These are phyloP conservation scores for Lactarius indigo DNA, from an alignment of 768 basidiomycete genomes.

Conservation along the genomic window DNA sequence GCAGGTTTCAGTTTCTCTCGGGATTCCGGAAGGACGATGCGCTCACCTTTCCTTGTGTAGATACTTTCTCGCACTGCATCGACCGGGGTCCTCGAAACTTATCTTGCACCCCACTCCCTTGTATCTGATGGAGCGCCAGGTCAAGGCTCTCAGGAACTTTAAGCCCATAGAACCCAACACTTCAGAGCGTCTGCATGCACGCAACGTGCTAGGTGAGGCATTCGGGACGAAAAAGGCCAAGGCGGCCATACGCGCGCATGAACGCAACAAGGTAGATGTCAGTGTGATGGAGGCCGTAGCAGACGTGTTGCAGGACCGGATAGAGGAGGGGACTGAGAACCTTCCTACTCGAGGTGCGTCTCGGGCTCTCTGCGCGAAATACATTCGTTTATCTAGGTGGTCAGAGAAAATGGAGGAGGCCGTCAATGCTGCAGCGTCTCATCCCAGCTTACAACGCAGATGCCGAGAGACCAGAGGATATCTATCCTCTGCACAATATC, in stretches of 20 bases:
- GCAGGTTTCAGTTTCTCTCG: conserved; percentile 50
- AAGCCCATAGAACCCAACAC: conserved; percentile 47
- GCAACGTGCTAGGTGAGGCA: conserved; percentile 79
- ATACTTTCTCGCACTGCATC: conserved; percentile 81
- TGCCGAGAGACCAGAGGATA: conserved; percentile 66
- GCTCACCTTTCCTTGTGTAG: conserved; percentile 36
- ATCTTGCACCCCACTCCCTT: conserved; percentile 64
- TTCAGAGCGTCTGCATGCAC: conserved; percentile 57
- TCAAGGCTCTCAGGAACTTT: conserved; percentile 79
- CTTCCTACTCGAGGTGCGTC: conserved; percentile 66
- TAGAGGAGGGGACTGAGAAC: conserved; percentile 66
- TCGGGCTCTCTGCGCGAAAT: neutral
- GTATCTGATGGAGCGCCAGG: conserved; percentile 68
- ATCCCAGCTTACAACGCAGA: conserved; percentile 70
- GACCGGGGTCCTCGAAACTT: conserved; percentile 70
- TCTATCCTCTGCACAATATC: conserved; percentile 71
- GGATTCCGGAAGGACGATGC: no score
- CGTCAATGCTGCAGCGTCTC: conserved; percentile 60
- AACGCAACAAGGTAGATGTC: conserved; percentile 88
- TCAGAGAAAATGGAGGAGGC: conserved; percentile 65
- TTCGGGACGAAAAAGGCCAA: conserved; percentile 97
- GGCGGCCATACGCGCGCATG: conserved; percentile 75
- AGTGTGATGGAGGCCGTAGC: conserved; percentile 83
- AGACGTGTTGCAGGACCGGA: conserved; percentile 76
- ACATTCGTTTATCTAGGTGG: neutral